A percentile compares a stretch with the other conserved stretches of the same genome.
These are phyloP conservation scores for Isatis tinctoria DNA, from an alignment of 345 rosid species.

Conservation along the genomic window DNA sequence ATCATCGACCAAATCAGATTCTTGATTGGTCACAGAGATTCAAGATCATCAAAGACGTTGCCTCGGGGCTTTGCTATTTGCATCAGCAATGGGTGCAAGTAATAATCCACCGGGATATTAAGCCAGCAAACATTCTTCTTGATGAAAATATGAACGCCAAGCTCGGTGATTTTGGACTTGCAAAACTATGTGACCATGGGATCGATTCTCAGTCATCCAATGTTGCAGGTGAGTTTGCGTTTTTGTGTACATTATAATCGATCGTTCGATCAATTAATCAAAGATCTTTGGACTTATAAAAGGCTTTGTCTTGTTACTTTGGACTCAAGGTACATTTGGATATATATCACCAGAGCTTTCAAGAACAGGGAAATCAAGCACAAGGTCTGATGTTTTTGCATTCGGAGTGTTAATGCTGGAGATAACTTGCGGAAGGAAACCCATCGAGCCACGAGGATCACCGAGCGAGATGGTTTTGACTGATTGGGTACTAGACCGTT, in stretches of 20 bases:
- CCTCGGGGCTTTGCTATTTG: too few relatives aligned
- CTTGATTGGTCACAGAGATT: too few relatives aligned
- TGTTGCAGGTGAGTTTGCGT: slow-evolving; percentile 26
- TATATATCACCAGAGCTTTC: slow-evolving; percentile 74
- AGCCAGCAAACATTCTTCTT: slow-evolving; percentile 73
- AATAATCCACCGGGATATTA: slow-evolving; percentile 72
- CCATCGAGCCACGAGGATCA: slow-evolving; percentile 30
- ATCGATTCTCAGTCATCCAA: slow-evolving; percentile 47
- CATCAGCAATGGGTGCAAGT: slow-evolving; percentile 41
- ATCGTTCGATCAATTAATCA: background rate
- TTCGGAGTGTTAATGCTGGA: slow-evolving; percentile 67
- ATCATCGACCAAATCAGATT: too few relatives aligned
- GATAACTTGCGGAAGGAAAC: slow-evolving; percentile 52
- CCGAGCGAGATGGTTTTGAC: slow-evolving; percentile 6
- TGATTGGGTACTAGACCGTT: slow-evolving; percentile 23
- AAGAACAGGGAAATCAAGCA: slow-evolving; percentile 60
- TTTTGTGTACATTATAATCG: background rate
- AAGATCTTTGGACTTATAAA: background rate
- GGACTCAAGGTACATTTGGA: slow-evolving; percentile 60
- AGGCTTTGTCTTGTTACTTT: background rate
- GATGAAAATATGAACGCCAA: slow-evolving; percentile 60
- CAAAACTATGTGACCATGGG: slow-evolving; percentile 65
- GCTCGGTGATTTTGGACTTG: slow-evolving; percentile 81
- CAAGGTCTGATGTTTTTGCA: slow-evolving; percentile 66
- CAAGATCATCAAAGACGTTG: too few relatives aligned